Percentiles rank a stretch among this genome's conserved stretches.
Evolutionary conservation across 805 yeast species (phyloP).

Genomic region (Schwanniomyces occidentalis): DNA sequence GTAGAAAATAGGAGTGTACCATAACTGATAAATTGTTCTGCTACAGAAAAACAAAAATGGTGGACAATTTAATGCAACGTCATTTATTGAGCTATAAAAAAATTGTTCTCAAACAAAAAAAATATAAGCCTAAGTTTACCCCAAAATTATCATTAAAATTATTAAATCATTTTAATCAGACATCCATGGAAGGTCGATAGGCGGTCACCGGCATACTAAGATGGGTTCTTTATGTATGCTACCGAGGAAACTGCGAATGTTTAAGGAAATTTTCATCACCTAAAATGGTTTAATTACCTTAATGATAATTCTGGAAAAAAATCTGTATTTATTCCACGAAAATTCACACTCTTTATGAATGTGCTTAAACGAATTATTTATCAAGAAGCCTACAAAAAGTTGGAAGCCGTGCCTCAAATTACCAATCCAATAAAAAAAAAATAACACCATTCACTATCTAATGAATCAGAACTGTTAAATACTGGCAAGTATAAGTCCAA

Average conservation of each 20-base stretch:
- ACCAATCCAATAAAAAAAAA: background rate
- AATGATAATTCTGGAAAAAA: too few relatives aligned
- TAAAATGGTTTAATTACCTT: conserved; percentile 36
- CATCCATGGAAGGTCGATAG: conserved; percentile 86
- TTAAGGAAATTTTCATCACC: conserved; percentile 74
- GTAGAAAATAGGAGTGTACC: too few relatives aligned
- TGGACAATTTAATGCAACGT: too few relatives aligned
- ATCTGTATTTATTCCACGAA: too few relatives aligned
- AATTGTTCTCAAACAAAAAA: too few relatives aligned
- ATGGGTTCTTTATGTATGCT: conserved; percentile 83
- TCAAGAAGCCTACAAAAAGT: background rate
- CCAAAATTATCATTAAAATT: too few relatives aligned
- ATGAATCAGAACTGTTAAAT: conserved; percentile 63
- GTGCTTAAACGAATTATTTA: conserved; percentile 27
- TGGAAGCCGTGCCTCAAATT: background rate
- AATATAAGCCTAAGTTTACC: too few relatives aligned
- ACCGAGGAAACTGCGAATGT: conserved; percentile 98
- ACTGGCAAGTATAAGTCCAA: conserved; percentile 88
- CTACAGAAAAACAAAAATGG: too few relatives aligned
- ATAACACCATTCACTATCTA: background rate
- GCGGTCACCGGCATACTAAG: conserved; percentile 87
- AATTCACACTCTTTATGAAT: conserved; percentile 13
- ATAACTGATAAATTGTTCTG: too few relatives aligned
- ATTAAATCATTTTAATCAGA: conserved; percentile 53
- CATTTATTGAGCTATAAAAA: too few relatives aligned